Percentiles rank a stretch among this genome's conserved stretches.
Evolutionary conservation across 306 rosid species (phyloP).

Genomic region (Prunus padus): DNA sequence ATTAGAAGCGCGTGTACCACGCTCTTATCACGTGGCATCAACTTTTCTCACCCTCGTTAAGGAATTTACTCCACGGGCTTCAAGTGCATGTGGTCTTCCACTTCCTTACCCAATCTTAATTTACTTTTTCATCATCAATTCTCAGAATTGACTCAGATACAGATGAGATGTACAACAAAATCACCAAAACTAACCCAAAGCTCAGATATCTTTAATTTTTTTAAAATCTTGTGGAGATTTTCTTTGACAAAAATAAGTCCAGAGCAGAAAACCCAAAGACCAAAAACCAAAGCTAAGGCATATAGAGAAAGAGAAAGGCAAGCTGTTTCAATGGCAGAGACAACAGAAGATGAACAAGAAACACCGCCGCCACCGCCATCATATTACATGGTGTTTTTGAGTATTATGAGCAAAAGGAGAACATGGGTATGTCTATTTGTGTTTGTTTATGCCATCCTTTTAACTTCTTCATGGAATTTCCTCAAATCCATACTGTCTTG

Average conservation of each 20-base stretch:
- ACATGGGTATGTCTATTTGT: conserved; percentile 72
- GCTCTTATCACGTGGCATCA: neutral
- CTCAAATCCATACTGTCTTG: conserved; percentile 66
- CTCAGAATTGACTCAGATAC: neutral
- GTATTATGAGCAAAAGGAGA: conserved; percentile 74
- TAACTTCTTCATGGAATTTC: conserved; percentile 62
- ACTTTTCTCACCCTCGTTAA: neutral
- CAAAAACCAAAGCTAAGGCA: neutral
- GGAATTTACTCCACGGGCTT: neutral
- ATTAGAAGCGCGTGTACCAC: neutral
- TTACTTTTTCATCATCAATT: neutral
- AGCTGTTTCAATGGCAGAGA: conserved; percentile 36
- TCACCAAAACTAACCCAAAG: neutral
- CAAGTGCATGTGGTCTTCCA: neutral
- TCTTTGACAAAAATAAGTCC: neutral
- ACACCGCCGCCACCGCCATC: conserved; percentile 34
- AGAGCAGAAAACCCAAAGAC: neutral
- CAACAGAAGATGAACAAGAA: conserved; percentile 36
- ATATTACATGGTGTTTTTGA: conserved; percentile 43
- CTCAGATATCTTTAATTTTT: neutral
- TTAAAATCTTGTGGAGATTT: neutral
- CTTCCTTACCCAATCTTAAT: neutral
- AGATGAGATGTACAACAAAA: neutral
- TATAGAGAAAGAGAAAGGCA: neutral
- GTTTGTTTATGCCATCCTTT: conserved; percentile 53